Base-by-base conservation (phyloP, 164 flowering plant species). In the Brasenia schreberi region DNA sequence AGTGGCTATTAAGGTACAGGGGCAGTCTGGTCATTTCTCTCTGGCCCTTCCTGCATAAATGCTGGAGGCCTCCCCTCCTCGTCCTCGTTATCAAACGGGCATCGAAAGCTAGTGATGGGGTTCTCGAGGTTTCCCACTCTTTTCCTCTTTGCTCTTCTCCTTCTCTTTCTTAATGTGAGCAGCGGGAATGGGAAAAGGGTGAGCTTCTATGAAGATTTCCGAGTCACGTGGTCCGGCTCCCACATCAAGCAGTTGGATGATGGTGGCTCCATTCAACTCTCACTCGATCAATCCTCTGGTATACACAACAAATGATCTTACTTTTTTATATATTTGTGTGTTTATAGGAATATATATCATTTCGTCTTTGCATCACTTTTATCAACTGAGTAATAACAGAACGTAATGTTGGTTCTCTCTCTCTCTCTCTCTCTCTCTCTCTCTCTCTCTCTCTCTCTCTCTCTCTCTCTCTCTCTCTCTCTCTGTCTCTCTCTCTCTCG, bases 201-300 rank as follows among this genome's bases (percentile, higher is more conserved):
- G 16, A 14, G 16, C 56, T 84, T 84, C 65, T 66, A 68, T 12
- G 70, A 81, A 52, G 85, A 84, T 64, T 84, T 84, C 65, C 70
- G 65, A 12, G 69, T 81, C 68, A 82, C 85, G 0, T 84, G 88
- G 88, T 62, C 88, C 5, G 83, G 81, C 27, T 53, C 69, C 68
- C 88, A 84, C 59, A 71, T 84, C 68, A 77, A 68, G 73, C 83
- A 82, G 67, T 56, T 78, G 65, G 77, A 73, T 3, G 81, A 81
- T 19, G 85, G 85, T 16, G 76, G 67, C 43, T 77, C 84, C 66
- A 82, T 84, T 45, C 88, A 82, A 19, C 78, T 82, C 14, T 10
- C 71, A 43, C 80, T 84, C 0, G 88, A 84, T 75, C 88, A 74
- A 69, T 76, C 67, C 42, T 84, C 88, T 64, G 88, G 88, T 82